Evolutionary conservation across 2,329 filamentous ascomycete genomes (phyloP), one percentile per base, ranked within the genome.

Genomic region (Hortaea werneckii): DNA sequence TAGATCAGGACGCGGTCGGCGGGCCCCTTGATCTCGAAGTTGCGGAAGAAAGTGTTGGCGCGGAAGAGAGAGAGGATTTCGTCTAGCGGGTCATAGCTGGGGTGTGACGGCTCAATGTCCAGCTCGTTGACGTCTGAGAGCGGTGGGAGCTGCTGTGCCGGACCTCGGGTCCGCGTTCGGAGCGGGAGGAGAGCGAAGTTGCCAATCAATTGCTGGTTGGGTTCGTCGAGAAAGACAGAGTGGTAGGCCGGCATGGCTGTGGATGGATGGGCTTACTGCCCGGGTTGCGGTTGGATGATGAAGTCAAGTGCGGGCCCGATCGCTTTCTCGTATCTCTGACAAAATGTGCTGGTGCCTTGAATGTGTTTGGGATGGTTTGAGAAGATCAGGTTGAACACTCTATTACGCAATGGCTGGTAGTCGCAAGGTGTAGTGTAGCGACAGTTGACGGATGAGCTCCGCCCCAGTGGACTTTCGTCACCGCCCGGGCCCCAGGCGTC

Each of bases 31-130:
- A 96, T 94, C 75, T 96, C 92, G 61, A 98, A 98, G 77, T 96
- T 98, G 61, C 92, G 85, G 77, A 96, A 98, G 70, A 98, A 90
- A 50, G 90, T 95, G 74, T 98, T 96, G 60, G 92, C 90, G 54
- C 92, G 87, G 77, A 96, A 98, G 42, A 96, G 79, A 9, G 83
- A 78, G 45, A 98, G 78, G 43, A 94, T 82, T 74, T 98, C 92
- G 70, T 98, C 92, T 45, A 96, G 78, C 51, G 92, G 86, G 72
- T 98, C 92, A 75, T 96, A 96, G 61, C 85, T 89, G 67, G 95
- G 87, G 67, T 80, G 83, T 66, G 92, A 87, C 42, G 88, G 83
- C 66, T 95, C 87, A 58, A 74, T 67, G 50, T 67, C 72, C 50
- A 73, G 65, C 53, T 74, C 71, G 74, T 83, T 61, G 53, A 71